Evolutionary conservation across 805 yeast genomes (phyloP).

Genomic region (Millerozyma acaciae): DNA sequence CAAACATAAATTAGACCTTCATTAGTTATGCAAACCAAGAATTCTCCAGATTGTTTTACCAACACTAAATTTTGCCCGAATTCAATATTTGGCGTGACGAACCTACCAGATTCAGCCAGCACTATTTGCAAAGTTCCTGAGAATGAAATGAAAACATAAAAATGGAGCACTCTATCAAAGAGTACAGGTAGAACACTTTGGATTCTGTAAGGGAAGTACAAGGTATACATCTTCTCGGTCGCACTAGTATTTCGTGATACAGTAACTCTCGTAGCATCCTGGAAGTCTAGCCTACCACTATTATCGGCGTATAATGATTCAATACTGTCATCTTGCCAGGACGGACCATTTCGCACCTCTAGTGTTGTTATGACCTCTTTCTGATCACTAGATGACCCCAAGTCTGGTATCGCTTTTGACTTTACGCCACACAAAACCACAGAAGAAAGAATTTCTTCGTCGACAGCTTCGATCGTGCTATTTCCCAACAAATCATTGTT

Average conservation of each 20-base stretch:
- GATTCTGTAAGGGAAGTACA: conserved; percentile 45
- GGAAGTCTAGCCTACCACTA: conserved; percentile 36
- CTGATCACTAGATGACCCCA: conserved; percentile 8
- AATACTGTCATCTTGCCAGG: conserved; percentile 39
- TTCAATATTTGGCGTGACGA: conserved; percentile 46
- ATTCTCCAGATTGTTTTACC: conserved; percentile 28
- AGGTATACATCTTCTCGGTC: conserved; percentile 27
- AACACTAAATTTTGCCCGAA: conserved; percentile 45
- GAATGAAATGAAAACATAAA: conserved; percentile 55
- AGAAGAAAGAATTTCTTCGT: conserved; percentile 36
- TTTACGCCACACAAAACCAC: conserved; percentile 32
- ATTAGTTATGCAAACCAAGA: conserved; percentile 44
- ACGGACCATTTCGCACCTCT: conserved; percentile 41
- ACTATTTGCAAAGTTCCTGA: conserved; percentile 50
- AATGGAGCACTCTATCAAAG: conserved; percentile 30
- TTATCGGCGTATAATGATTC: conserved; percentile 31
- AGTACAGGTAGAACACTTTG: conserved; percentile 43
- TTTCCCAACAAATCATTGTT: conserved; percentile 23
- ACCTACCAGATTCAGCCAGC: conserved; percentile 43
- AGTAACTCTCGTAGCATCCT: conserved; percentile 43
- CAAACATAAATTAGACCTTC: conserved; percentile 50
- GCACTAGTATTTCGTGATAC: conserved; percentile 36
- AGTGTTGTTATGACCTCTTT: conserved; percentile 23
- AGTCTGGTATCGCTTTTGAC: conserved; percentile 14
- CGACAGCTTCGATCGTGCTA: conserved; percentile 26